A percentile compares a stretch with the other conserved stretches of the same genome.
These are phyloP conservation scores for Trichoderma koningiopsis DNA, from an alignment of 2,329 filamentous ascomycete species.

Conservation along the genomic window DNA sequence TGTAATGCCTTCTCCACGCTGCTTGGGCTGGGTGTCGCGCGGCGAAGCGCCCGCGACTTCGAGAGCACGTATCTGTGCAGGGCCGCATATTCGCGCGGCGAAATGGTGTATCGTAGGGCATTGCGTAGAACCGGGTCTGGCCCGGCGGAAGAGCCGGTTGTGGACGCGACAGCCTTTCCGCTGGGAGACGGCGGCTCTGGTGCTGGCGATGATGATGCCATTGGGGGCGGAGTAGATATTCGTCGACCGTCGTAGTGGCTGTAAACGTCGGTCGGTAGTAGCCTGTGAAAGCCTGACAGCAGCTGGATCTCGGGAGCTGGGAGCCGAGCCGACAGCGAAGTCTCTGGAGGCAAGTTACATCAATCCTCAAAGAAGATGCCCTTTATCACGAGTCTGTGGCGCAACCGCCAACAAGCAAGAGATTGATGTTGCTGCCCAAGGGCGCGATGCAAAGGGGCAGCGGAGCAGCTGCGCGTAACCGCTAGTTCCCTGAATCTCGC, in stretches of 20 bases:
- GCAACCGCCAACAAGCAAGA: neutral
- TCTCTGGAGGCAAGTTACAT: neutral
- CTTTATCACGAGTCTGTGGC: neutral
- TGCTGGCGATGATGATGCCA: slow-evolving; percentile 2
- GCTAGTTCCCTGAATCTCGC: neutral
- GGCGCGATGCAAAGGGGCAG: neutral
- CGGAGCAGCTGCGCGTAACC: neutral
- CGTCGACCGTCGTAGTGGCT: neutral
- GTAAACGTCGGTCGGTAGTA: neutral
- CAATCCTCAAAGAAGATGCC: neutral
- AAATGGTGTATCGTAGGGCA: slow-evolving; percentile 83
- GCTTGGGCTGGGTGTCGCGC: slow-evolving; percentile 57
- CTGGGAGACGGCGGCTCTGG: neutral
- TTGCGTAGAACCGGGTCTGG: slow-evolving; percentile 78
- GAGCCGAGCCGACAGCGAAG: neutral
- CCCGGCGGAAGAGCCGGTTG: slow-evolving; percentile 8
- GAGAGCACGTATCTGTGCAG: slow-evolving; percentile 83
- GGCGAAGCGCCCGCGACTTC: slow-evolving; percentile 61
- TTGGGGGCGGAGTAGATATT: neutral
- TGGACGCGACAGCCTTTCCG: slow-evolving; percentile 8
- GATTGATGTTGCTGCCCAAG: neutral
- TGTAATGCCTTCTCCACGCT: slow-evolving; percentile 50
- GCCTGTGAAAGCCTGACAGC: neutral
- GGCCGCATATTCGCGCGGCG: slow-evolving; percentile 79
- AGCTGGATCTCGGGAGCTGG: neutral